These are phyloP conservation scores for Colletotrichum endophyticum DNA, from an alignment of 2,329 filamentous ascomycete species.

Conservation along the genomic window DNA sequence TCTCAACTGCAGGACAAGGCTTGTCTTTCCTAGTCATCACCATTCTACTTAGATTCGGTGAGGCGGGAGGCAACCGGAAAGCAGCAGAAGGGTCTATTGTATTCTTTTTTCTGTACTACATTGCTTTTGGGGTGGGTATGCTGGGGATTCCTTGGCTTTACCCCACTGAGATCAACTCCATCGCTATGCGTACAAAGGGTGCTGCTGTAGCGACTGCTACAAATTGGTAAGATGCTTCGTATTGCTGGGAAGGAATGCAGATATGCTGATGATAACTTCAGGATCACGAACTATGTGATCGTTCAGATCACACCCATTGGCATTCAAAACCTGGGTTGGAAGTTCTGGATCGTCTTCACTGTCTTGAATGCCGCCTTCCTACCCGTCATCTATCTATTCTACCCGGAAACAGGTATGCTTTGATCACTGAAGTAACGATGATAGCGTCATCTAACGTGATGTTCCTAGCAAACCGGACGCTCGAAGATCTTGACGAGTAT, in stretches of 20 bases:
- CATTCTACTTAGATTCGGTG: slow-evolving; percentile 26
- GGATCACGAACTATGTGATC: not conserved
- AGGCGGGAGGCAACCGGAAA: slow-evolving; percentile 22
- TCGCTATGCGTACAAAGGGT: slow-evolving; percentile 43
- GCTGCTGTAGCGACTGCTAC: slow-evolving; percentile 28
- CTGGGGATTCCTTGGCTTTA: slow-evolving; percentile 46
- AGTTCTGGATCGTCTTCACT: not conserved
- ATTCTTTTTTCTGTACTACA: slow-evolving; percentile 35
- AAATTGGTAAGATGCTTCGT: not conserved
- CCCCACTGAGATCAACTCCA: slow-evolving; percentile 32
- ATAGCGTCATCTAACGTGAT: not conserved
- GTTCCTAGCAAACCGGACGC: not conserved
- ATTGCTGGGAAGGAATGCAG: fast-evolving
- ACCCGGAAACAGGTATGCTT: not conserved
- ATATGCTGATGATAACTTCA: not conserved
- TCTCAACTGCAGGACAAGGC: slow-evolving; percentile 29
- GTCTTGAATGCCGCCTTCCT: not conserved
- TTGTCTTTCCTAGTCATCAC: slow-evolving; percentile 33
- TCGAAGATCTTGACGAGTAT: not conserved
- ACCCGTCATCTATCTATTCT: not conserved
- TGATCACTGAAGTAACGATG: not conserved
- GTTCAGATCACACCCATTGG: not conserved
- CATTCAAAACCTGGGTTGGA: not conserved
- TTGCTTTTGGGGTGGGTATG: slow-evolving; percentile 35
- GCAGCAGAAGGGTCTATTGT: slow-evolving; percentile 31